phyloP scores from a whole-genome alignment of 495 filamentous ascomycete species.

The Cairneyella variabilis region DNA sequence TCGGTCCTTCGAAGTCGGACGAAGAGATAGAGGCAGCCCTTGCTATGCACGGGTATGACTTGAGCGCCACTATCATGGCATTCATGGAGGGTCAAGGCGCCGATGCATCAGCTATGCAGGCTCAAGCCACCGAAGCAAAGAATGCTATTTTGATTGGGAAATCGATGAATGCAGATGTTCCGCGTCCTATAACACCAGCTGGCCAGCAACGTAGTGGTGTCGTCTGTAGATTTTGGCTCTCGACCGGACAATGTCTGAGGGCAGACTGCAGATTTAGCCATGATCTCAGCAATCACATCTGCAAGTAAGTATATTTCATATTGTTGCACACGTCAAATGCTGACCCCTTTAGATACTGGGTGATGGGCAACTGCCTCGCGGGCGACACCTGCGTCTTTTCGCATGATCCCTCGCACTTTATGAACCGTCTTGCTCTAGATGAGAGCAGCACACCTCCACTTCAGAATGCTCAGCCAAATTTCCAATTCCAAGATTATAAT shows the following conservation, averaged over 20 bases:
- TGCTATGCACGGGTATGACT: constrained; percentile 85
- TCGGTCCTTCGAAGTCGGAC: constrained; percentile 83
- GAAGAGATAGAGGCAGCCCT: constrained; percentile 91
- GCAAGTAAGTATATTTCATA: constrained; percentile 71
- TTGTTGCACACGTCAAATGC: constrained; percentile 10
- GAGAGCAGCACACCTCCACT: constrained; percentile 57
- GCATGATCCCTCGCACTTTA: constrained; percentile 84
- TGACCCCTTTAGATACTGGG: constrained; percentile 73
- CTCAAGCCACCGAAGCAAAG: constrained; percentile 44
- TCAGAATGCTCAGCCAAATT: constrained; percentile 52
- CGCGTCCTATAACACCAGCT: constrained; percentile 69
- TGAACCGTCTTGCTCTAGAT: constrained; percentile 62
- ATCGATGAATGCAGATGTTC: constrained; percentile 68
- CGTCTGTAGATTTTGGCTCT: constrained; percentile 94
- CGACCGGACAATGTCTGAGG: constrained; percentile 85
- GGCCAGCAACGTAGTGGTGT: constrained; percentile 71
- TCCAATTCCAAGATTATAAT: constrained; percentile 84
- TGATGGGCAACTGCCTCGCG: constrained; percentile 93
- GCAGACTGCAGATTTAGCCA: constrained; percentile 98
- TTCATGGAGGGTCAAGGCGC: constrained; percentile 65
- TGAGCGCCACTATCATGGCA: constrained; percentile 80
- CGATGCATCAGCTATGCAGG: constrained; percentile 33
- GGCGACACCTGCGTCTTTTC: constrained; percentile 96
- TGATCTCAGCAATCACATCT: constrained; percentile 90
- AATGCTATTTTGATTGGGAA: constrained; percentile 77